Base-by-base conservation (phyloP, 495 filamentous ascomycete species). In the Talaromyces trachyspermus region DNA sequence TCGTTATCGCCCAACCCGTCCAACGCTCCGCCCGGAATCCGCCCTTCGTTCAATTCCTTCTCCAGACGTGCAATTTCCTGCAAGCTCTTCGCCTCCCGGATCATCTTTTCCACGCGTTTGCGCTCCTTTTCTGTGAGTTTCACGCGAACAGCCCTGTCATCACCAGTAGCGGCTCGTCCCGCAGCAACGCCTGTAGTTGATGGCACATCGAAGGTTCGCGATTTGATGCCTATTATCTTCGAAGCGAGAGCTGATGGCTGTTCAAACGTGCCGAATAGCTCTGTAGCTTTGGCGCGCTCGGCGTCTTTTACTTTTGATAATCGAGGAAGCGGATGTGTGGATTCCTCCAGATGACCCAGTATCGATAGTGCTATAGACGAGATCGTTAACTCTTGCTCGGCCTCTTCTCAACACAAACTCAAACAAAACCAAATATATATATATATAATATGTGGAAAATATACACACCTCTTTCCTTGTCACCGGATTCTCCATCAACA, bases 161-260 rank as follows among this genome's bases (percentile, higher is more conserved):
- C 79, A 7, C 72, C 63, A 14, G 71, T 50, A 3, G 63, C 62
- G 36, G 56, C 56, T 52, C 69, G 73, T 11, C 65, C 60, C 32
- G 64, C 51, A 46, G 56, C 52, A 36, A 57, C 60, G 15, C 53
- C 62, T 49, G 57, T 65, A 11, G 64, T 46, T n/a, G 72, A 65
- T 2, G 82, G 63, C 5, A 83, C 69, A 55, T 89, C 85, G 60
- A 91, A 90, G 0, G 83, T 84, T 57, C 78, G 82, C 45, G 88
- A 90, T 70, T 94, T 94, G 69, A 85, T 69, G 42, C 85, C 83
- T 76, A 92, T 85, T 60, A 95, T 94, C 84, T 90, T 86, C 24
- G 79, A 79, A 27, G 90, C 91, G 15, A 96, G 75, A 11, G 83
- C 80, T 0, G 88, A 86, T 2, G 90, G 92, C 52, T 83, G 78